Conservation (phyloP, 164 flowering plant species). For the Aristolochia fimbriata region DNA sequence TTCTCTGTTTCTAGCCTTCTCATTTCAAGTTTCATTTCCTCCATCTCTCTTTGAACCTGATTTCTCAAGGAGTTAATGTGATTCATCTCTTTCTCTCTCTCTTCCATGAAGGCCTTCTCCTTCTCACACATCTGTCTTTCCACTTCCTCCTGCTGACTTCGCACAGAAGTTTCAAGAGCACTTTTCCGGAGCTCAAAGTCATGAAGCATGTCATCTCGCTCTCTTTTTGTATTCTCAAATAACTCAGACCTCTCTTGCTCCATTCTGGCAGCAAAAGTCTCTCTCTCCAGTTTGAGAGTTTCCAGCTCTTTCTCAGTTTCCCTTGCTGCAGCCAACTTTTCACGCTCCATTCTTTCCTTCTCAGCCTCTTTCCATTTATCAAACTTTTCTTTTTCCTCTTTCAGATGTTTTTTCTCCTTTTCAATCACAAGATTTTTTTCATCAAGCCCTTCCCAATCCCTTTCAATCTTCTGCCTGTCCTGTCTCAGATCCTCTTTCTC, state of each 20-base stretch:
- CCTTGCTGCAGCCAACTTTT: slow-evolving; percentile 29
- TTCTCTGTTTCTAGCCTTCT: slow-evolving; percentile 39
- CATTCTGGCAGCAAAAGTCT: slow-evolving; percentile 51
- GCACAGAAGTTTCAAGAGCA: slow-evolving; percentile 44
- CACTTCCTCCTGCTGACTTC: slow-evolving; percentile 36
- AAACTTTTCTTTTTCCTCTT: slow-evolving; percentile 39
- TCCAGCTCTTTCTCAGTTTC: slow-evolving; percentile 51
- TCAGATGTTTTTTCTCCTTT: slow-evolving; percentile 27
- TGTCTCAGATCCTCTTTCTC: slow-evolving; percentile 58
- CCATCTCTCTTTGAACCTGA: slow-evolving; percentile 38
- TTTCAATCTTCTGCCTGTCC: slow-evolving; percentile 68
- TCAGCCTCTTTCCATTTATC: slow-evolving; percentile 30
- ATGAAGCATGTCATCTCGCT: slow-evolving; percentile 33
- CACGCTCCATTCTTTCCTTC: slow-evolving; percentile 45
- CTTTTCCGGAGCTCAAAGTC: slow-evolving; percentile 47
- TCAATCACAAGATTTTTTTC: slow-evolving; percentile 44
- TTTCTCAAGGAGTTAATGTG: slow-evolving; percentile 40
- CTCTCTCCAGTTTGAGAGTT: slow-evolving; percentile 41
- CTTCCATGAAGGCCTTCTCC: slow-evolving; percentile 42
- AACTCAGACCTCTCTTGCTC: slow-evolving; percentile 42
- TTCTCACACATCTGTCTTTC: slow-evolving; percentile 37
- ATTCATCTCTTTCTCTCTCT: slow-evolving; percentile 30
- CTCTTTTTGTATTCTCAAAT: slow-evolving; percentile 37
- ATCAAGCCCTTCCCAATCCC: slow-evolving; percentile 84
- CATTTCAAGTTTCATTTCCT: slow-evolving; percentile 44